Conservation (phyloP, 2,329 filamentous ascomycete genomes). For the Endoconidiophora laricicola region DNA sequence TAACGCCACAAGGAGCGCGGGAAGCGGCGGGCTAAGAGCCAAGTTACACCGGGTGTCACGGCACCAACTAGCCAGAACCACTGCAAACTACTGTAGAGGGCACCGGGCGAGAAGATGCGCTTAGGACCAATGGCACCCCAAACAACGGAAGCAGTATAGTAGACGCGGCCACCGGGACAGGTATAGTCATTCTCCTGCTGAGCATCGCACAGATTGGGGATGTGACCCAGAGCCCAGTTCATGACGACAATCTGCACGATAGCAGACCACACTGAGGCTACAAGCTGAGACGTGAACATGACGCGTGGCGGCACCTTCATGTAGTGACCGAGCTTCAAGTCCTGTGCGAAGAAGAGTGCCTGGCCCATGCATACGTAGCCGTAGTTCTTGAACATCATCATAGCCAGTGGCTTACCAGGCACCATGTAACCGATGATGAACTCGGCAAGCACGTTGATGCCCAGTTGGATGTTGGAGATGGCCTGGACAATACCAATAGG, state of each 20-base stretch:
- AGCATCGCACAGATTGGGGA: slow-evolving; percentile 42
- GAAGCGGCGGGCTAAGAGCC: slow-evolving; percentile 42
- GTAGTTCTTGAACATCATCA: slow-evolving; percentile 68
- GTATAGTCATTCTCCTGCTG: slow-evolving; percentile 39
- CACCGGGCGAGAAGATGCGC: slow-evolving; percentile 48
- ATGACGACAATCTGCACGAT: slow-evolving; percentile 47
- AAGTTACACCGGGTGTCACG: slow-evolving; percentile 45
- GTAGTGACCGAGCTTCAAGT: slow-evolving; percentile 53
- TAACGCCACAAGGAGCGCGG: slow-evolving; percentile 47
- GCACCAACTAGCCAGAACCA: slow-evolving; percentile 58
- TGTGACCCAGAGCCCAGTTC: slow-evolving; percentile 47
- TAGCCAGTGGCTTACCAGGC: slow-evolving; percentile 50
- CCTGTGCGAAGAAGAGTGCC: slow-evolving; percentile 46
- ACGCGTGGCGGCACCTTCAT: slow-evolving; percentile 47
- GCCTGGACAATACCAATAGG: slow-evolving; percentile 46
- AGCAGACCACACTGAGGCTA: slow-evolving; percentile 43
- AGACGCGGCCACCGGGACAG: slow-evolving; percentile 36
- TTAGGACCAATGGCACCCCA: slow-evolving; percentile 58
- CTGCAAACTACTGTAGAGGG: slow-evolving; percentile 46
- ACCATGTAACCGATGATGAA: slow-evolving; percentile 59
- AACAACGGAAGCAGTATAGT: slow-evolving; percentile 53
- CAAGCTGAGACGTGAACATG: slow-evolving; percentile 43
- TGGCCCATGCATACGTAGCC: slow-evolving; percentile 53
- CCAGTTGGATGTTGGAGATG: slow-evolving; percentile 45
- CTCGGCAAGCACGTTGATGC: slow-evolving; percentile 56